Percentiles rank a stretch among this genome's conserved stretches.
These are phyloP conservation scores for Fraxinus dipetala DNA, from an alignment of 305 asterid genomes.

Conservation along the genomic window DNA sequence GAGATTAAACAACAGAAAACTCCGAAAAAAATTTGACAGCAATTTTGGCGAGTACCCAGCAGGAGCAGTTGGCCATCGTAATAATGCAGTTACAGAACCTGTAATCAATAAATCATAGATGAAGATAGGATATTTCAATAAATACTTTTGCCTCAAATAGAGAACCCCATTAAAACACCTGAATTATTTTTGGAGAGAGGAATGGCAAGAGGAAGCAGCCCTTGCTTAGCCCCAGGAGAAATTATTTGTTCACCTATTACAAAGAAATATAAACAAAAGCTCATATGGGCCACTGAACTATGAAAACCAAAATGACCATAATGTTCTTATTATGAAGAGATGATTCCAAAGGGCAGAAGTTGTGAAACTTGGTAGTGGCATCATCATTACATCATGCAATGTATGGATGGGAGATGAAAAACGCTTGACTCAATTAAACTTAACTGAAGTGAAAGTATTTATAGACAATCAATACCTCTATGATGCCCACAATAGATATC, in stretches of 20 bases:
- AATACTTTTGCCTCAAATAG: constrained; percentile 13
- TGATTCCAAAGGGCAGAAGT: background rate
- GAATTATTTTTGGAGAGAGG: constrained; percentile 69
- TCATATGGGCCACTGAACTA: constrained; percentile 16
- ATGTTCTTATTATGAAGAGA: background rate
- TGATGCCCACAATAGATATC: background rate
- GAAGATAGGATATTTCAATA: constrained; percentile 7
- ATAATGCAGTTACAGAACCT: constrained; percentile 84
- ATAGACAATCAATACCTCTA: background rate
- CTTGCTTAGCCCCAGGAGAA: constrained; percentile 89
- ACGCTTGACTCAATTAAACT: background rate
- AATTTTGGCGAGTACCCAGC: constrained; percentile 54
- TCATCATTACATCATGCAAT: background rate
- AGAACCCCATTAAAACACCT: constrained; percentile 41
- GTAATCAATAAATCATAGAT: constrained; percentile 24
- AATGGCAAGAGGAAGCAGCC: constrained; percentile 81
- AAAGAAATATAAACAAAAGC: constrained; percentile 3
- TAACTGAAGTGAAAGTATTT: background rate
- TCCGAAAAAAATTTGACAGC: constrained; percentile 8
- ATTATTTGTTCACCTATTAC: constrained; percentile 68
- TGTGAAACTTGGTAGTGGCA: background rate
- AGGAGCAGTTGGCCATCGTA: constrained; percentile 99
- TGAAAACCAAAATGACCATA: background rate
- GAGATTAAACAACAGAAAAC: constrained; percentile 27
- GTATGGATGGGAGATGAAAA: background rate